These are phyloP conservation scores for Funneliformis mosseae DNA, from an alignment of 192 early-diverging fungal species.

Conservation along the genomic window DNA sequence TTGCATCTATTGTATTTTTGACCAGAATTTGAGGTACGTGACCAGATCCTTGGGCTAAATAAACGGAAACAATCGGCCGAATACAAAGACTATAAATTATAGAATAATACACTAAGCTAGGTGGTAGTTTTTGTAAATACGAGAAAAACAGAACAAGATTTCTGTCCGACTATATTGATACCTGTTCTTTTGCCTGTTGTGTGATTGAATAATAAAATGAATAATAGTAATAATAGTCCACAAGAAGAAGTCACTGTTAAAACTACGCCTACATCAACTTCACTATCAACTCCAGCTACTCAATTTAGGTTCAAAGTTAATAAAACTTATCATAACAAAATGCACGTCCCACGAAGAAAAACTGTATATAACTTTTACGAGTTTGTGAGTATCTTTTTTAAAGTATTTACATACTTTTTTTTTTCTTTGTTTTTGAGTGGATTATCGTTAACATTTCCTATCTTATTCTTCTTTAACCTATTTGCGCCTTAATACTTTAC, in stretches of 20 bases:
- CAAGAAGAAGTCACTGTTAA: not conserved
- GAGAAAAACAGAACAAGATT: not conserved
- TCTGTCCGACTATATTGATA: not conserved
- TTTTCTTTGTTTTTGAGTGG: not conserved
- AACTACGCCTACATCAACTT: not conserved
- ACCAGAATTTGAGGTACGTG: not conserved
- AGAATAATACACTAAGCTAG: not conserved
- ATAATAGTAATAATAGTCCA: not conserved
- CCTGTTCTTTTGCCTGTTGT: not conserved
- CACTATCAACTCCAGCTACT: not conserved
- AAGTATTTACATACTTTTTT: not conserved
- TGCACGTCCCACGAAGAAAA: constrained; percentile 21
- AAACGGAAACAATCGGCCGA: not conserved
- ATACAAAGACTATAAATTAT: constrained; percentile 1
- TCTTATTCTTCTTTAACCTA: not conserved
- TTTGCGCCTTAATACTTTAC: no score
- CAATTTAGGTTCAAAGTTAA: constrained; percentile 18
- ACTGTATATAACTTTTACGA: constrained; percentile 28
- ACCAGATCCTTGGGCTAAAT: not conserved
- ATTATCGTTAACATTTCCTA: not conserved
- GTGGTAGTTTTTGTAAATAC: not conserved
- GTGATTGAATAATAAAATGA: not conserved
- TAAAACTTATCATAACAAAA: constrained; percentile 26
- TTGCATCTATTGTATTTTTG: not conserved
- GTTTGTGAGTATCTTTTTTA: constrained; percentile 22